Evolutionary conservation across 306 rosid genomes (phyloP), one percentile per base, ranked within the genome.

Genomic region (Citrullus colocynthis): DNA sequence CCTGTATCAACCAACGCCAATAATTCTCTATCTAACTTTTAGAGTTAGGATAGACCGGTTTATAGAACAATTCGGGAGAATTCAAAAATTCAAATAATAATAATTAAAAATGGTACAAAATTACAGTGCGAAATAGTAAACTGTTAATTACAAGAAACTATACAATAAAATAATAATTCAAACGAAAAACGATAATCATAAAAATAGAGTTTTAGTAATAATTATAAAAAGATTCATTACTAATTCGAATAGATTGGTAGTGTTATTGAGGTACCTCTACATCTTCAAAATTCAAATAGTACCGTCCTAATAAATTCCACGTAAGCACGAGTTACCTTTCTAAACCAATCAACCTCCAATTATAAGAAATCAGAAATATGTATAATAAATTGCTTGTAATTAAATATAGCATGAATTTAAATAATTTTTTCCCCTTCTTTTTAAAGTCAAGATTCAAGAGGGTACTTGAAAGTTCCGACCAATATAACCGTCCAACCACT

Each of bases 401-500:
- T 20, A 21, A 71, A 45, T 20, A 71, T 21, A 71, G 28, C 7
- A 5, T 44, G 9, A 36, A 16, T 12, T 7, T 7, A 17, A 62
- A 62, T 16, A 6, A 61, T 28, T 1, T 4, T 1, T 0, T 62
- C 9, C 32, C 42, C 45, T 64, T 65, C 30, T 18, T 37, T 18
- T 65, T 37, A 9, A 65, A 65, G 73, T 18, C n/a, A 36, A 39
- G 32, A 66, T 63, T 34, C 4, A 15, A 63, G 20, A 30, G 28
- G 28, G 69, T 62, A 62, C 73, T 37, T 18, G 21, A 39, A 66
- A 41, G 32, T 44, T 45, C 41, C 59, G 48, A 44, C 37, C 15
- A 14, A 24, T n/a, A 71, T 71, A 71, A 71, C 76, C 76, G 58
- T 59, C 76, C 76, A 71, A 71, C 76, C 58, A 71, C 76, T 7